phyloP scores from a whole-genome alignment of 2,329 filamentous ascomycete genomes.

The Sporothrix inflata region DNA sequence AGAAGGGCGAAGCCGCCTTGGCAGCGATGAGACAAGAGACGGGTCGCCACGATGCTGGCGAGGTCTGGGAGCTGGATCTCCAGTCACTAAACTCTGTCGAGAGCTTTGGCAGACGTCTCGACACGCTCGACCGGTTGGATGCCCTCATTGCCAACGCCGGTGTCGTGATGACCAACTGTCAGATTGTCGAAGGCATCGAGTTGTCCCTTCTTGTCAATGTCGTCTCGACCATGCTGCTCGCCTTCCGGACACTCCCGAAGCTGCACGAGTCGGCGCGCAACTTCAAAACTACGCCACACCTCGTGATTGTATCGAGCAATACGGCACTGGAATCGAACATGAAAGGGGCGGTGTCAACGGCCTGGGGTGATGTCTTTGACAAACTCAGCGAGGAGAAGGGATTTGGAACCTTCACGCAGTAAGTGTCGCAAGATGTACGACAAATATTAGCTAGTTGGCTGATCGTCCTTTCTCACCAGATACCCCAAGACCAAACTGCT shows the following conservation, averaged over 20 bases:
- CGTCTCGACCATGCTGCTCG: slow-evolving; percentile 55
- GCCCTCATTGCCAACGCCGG: slow-evolving; percentile 49
- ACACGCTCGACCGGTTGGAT: slow-evolving; percentile 42
- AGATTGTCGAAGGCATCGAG: slow-evolving; percentile 51
- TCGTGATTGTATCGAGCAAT: slow-evolving; percentile 38
- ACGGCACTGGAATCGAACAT: slow-evolving; percentile 34
- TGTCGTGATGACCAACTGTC: slow-evolving; percentile 43
- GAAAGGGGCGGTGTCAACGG: background rate
- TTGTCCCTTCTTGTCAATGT: slow-evolving; percentile 56
- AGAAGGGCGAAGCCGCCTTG: slow-evolving; percentile 44
- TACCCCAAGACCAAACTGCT: slow-evolving; percentile 41
- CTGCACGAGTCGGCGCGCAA: slow-evolving; percentile 46
- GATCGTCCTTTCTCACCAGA: background rate
- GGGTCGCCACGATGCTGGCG: background rate
- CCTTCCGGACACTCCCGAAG: slow-evolving; percentile 54
- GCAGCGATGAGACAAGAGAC: slow-evolving; percentile 38
- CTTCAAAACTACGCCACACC: slow-evolving; percentile 35
- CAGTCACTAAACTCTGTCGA: slow-evolving; percentile 24
- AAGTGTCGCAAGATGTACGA: slow-evolving; percentile 2
- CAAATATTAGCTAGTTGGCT: slow-evolving; percentile 20
- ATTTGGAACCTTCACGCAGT: slow-evolving; percentile 38
- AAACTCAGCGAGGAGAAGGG: slow-evolving; percentile 29
- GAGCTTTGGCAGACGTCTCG: slow-evolving; percentile 22
- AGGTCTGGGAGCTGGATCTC: slow-evolving; percentile 31
- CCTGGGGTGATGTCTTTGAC: slow-evolving; percentile 5